Evolutionary conservation across 176 grass and related monocot species (phyloP).

Genomic region (Oryza australiensis): DNA sequence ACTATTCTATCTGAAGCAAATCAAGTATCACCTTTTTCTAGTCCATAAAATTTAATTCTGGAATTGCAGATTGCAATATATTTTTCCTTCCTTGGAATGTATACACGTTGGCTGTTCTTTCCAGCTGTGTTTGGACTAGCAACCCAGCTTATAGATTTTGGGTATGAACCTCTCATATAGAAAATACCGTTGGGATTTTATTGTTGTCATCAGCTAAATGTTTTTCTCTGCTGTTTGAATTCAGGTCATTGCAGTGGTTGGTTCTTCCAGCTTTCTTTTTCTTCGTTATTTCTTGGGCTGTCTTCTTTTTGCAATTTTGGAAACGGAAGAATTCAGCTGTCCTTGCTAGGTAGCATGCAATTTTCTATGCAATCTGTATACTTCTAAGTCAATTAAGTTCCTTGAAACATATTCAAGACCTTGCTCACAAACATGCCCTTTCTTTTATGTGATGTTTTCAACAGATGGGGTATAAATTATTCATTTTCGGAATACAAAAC

Average conservation of each 20-base stretch:
- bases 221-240: conserved; percentile 29
- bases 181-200: conserved; percentile 5
- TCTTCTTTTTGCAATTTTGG: conserved; percentile 98
- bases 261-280: conserved; percentile 96
- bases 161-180: conserved; percentile 46
- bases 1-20: conserved; percentile 31
- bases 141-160: conserved; percentile 89
- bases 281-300: conserved; percentile 91
- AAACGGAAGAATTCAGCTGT: conserved; percentile 96
- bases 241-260: conserved; percentile 81
- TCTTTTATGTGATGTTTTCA: conserved; percentile 14
- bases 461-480: conserved; percentile 96
- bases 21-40: not conserved
- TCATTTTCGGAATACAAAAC: conserved; percentile 86
- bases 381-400: conserved; percentile 23
- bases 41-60: conserved; percentile 11
- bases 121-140: conserved; percentile 85
- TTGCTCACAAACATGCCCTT: not conserved
- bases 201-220: conserved; percentile 28
- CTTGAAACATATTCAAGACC: not conserved
- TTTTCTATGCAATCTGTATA: conserved; percentile 9
- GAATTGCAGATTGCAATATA: conserved; percentile 89
- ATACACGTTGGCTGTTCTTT: conserved; percentile 91
- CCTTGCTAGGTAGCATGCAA: conserved; percentile 60
- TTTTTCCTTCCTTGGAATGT: conserved; percentile 98